These are phyloP conservation scores for Gossypium herbaceum DNA, from an alignment of 345 rosid species.

Conservation along the genomic window DNA sequence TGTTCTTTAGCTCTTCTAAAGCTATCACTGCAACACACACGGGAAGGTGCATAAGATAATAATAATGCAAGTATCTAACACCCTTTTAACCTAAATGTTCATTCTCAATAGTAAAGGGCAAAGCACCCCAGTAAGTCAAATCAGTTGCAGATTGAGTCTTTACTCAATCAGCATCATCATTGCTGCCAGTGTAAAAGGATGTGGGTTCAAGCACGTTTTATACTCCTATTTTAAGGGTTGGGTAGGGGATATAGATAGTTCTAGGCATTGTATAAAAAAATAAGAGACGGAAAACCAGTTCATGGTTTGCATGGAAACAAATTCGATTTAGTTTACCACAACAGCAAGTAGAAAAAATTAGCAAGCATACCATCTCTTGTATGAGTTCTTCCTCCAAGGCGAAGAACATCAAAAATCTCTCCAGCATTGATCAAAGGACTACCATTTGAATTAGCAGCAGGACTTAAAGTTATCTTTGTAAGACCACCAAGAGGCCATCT, in stretches of 20 bases:
- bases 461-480: slow-evolving; percentile 49
- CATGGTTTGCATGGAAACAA: neutral
- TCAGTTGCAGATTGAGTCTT: no score
- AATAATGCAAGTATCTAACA: neutral
- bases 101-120: neutral
- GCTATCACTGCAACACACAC: slow-evolving; percentile 44
- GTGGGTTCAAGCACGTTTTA: no score
- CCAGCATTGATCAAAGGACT: slow-evolving; percentile 78
- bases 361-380: slow-evolving; percentile 71
- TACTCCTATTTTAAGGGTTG: no score
- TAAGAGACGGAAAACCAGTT: neutral
- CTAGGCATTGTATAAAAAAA: no score
- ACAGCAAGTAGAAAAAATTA: neutral
- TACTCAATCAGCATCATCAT: no score
- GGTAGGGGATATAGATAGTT: no score
- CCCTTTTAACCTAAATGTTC: neutral
- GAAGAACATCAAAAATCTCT: slow-evolving; percentile 56
- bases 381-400: slow-evolving; percentile 60
- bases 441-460: slow-evolving; percentile 47
- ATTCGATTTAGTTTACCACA: neutral
- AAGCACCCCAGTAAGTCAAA: neutral
- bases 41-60: neutral
- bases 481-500: slow-evolving; percentile 72
- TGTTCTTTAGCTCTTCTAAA: slow-evolving; percentile 41
- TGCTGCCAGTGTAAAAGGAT: no score